Percentiles rank a stretch among this genome's conserved stretches.
Conservation (phyloP, 495 filamentous ascomycete genomes). For the Apodospora peruviana region DNA sequence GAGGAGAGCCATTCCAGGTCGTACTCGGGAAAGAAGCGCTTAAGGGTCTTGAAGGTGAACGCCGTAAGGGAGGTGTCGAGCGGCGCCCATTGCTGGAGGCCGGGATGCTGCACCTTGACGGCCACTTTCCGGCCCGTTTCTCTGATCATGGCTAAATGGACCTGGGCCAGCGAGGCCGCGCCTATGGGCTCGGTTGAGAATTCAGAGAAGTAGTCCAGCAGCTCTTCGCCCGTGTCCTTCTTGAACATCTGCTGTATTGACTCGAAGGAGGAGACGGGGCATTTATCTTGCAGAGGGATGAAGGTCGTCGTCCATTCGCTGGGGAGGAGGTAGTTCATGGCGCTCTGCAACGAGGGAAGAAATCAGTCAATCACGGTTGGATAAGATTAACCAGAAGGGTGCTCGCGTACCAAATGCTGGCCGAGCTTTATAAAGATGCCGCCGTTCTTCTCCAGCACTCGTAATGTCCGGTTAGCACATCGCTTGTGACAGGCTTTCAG, state of each 20-base stretch:
- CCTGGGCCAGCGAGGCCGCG: slow-evolving; percentile 90
- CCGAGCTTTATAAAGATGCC: slow-evolving; percentile 98
- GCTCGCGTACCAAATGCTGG: slow-evolving; percentile 75
- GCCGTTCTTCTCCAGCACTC: slow-evolving; percentile 87
- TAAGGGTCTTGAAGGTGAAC: slow-evolving; percentile 85
- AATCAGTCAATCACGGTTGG: too few relatives aligned
- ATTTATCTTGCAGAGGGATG: slow-evolving; percentile 92
- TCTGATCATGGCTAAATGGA: slow-evolving; percentile 82
- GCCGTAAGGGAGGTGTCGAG: slow-evolving; percentile 81
- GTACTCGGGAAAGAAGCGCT: slow-evolving; percentile 93
- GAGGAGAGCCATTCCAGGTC: slow-evolving; percentile 92
- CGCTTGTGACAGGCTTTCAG: slow-evolving; percentile 85
- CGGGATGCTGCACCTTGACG: slow-evolving; percentile 95
- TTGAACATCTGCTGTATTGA: slow-evolving; percentile 83
- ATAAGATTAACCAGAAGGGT: too few relatives aligned
- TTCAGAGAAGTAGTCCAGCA: slow-evolving; percentile 76
- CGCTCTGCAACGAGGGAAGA: slow-evolving; percentile 52
- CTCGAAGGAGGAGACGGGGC: slow-evolving; percentile 86
- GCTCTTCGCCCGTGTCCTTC: slow-evolving; percentile 71
- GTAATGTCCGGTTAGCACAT: slow-evolving; percentile 78
- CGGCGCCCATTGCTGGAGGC: slow-evolving; percentile 83
- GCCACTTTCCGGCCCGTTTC: slow-evolving; percentile 87
- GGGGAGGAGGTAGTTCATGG: slow-evolving; percentile 93
- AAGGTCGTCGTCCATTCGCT: slow-evolving; percentile 95
- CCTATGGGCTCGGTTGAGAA: slow-evolving; percentile 80